Conservation (phyloP, 108 stramenopile genomes). For the Cyclotella cryptica region DNA sequence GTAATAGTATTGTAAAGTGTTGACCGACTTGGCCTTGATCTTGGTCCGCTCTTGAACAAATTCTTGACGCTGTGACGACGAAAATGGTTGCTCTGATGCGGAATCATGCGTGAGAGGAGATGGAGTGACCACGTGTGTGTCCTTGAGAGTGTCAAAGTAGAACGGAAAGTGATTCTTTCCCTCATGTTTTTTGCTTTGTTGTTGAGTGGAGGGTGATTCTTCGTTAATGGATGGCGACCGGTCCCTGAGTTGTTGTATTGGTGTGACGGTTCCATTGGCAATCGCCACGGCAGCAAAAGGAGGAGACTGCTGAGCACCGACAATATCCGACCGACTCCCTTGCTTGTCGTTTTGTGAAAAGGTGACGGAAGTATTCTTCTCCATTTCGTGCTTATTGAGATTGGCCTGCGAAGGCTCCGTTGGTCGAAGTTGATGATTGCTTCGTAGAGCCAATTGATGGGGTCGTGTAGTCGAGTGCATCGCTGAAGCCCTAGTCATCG, state of each 20-base stretch:
- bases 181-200: too few relatives aligned
- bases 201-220: not conserved
- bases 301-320: not conserved
- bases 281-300: not conserved
- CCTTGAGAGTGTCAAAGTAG: not conserved
- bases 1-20: slow-evolving; percentile 43
- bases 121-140: not conserved
- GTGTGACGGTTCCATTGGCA: too few relatives aligned
- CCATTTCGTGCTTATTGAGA: not conserved
- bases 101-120: too few relatives aligned
- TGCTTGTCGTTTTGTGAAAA: slow-evolving; percentile 28
- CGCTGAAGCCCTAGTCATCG: too few relatives aligned
- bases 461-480: not conserved
- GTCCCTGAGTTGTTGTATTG: too few relatives aligned
- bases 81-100: too few relatives aligned
- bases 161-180: slow-evolving; percentile 2
- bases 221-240: too few relatives aligned
- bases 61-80: too few relatives aligned
- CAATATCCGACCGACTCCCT: slow-evolving; percentile 2
- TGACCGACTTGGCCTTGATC: slow-evolving; percentile 29
- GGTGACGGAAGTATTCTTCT: slow-evolving; percentile 35
- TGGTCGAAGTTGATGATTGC: not conserved
- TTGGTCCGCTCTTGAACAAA: not conserved
- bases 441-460: not conserved
- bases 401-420: not conserved